Evolutionary conservation across 768 basidiomycete genomes (phyloP), one percentile per base, ranked within the genome.

Genomic region (Chlorophyllum brunneum): DNA sequence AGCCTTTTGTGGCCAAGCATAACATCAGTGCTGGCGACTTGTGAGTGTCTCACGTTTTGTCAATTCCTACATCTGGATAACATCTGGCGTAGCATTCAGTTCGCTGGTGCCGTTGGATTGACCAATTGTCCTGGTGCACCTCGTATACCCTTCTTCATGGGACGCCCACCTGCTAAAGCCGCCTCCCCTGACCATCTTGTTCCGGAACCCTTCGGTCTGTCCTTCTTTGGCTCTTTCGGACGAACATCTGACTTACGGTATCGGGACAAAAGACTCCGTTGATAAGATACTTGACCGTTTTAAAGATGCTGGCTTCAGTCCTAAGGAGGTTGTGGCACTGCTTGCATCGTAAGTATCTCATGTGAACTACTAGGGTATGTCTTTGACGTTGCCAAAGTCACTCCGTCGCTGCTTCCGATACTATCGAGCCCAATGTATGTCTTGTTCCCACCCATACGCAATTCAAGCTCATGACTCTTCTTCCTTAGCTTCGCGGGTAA

Each of bases 41-140:
- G 76, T 78, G 52, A 48, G 71, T 24, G 10, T 42, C 22, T 23
- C 23, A n/a, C 15, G 24, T 13, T 27, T 27, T n/a, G 34, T 15
- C n/a, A 13, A 37, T 7, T 15, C 1, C 13, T 26, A 7, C 24
- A 27, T n/a, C 23, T 23, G 8, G 22, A 24, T 16, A 23, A 13
- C 10, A 15, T 15, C n/a, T 11, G 1, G 23, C 16, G 23, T 42
- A 73, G 70, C 59, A 73, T 80, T 41, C 72, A 76, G 53, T 73
- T 78, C 54, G 76, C 77, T n/a, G 73, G 64, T 9, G 74, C 76
- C 2, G 70, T 75, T 30, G 71, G 70, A 43, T 61, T 72, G 11
- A 59, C 62, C 33, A 76, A 74, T 47, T 77, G 76, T 54, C 66
- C 69, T 2, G 75, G 75, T 57, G 72, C 72, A n/a, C 75, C 75